phyloP scores from a whole-genome alignment of 1,284 basidiomycete genomes.

The Trametes sp. region DNA sequence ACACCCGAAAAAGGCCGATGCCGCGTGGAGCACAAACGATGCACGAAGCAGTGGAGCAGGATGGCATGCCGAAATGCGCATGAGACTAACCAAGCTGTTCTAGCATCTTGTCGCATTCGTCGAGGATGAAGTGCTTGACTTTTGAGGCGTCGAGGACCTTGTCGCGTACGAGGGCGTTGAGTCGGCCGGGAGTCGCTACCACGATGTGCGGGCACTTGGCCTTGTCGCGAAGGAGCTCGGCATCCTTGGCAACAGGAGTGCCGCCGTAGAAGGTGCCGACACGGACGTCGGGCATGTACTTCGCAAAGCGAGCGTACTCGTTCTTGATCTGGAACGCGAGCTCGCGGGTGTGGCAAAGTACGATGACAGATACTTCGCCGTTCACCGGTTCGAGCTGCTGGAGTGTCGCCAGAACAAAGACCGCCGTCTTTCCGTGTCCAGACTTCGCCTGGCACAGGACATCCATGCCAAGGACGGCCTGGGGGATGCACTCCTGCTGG shows the following conservation, averaged over 20 bases:
- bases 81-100: conserved; percentile 99
- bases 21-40: conserved; percentile 43
- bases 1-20: conserved; percentile 43
- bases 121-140: conserved; percentile 99
- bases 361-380: conserved; percentile 97
- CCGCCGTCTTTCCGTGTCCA: conserved; percentile 99
- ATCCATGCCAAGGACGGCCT: conserved; percentile 99
- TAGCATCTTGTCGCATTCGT: conserved; percentile 99
- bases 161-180: conserved; percentile 93
- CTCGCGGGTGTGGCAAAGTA: conserved; percentile 99
- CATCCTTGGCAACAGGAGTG: conserved; percentile 93
- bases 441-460: conserved; percentile 99
- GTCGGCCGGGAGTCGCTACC: conserved; percentile 96
- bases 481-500: conserved; percentile 99
- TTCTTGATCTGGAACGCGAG: conserved; percentile 99
- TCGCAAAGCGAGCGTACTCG: conserved; percentile 98
- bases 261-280: conserved; percentile 99
- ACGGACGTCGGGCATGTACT: conserved; percentile 99
- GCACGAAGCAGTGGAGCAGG: conserved; percentile 32
- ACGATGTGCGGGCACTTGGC: conserved; percentile 98
- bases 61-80: conserved; percentile 59
- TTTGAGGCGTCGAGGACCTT: conserved; percentile 92
- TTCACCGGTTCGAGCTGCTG: conserved; percentile 99
- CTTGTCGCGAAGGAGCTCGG: conserved; percentile 96
- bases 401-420: conserved; percentile 97